Base-by-base conservation (phyloP, 352 stramenopile species). In the Nothophytophthora sp. region DNA sequence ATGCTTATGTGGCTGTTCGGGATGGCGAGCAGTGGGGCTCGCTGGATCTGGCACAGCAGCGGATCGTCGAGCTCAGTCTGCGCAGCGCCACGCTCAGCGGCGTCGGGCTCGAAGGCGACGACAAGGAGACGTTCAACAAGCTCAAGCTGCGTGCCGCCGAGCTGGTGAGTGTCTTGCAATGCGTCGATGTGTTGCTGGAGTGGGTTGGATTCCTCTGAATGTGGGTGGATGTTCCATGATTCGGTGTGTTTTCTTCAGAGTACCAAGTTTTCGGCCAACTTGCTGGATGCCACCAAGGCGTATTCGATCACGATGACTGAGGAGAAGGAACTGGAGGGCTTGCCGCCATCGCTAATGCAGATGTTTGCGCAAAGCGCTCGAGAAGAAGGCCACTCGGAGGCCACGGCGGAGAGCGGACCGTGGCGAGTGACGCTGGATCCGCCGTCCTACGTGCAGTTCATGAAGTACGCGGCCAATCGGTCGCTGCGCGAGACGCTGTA, bases 261-360 rank as follows among this genome's bases (percentile, higher is more conserved):
- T 27, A 98, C 90, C 29, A 96, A 95, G 40, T 99, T 99, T 50
- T 90, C 79, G 30, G 98, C 98, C 59, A 99, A 99, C 70, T 73
- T 99, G 28, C 79, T 99, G 29, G 97, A 99, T 65, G 88, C 92
- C 1, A 99, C 96, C 20, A 99, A 99, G 70, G 80, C 80, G 12
- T 99, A 96, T 62, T 84, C 84, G 27, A 68, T 99, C 16, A 77
- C 78, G 13, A 68, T 99, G 10, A 90, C 81, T 0, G 81, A 98
- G 55, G 77, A 87, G 27, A 51, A 56, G 1, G 81, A 98, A 37
- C 44, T 99, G 9, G 74, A 94, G 34, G 96, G 93, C 1, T 76
- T 99, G 9, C 96, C 97, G 5, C 63, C 86, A n/a, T 98, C 90
- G 36, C 74, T 97, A 22, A 73, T 96, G 37, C 83, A 89, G 19